Evolutionary conservation across 179 eudicot species (phyloP).

Genomic region (Nepenthes alata): DNA sequence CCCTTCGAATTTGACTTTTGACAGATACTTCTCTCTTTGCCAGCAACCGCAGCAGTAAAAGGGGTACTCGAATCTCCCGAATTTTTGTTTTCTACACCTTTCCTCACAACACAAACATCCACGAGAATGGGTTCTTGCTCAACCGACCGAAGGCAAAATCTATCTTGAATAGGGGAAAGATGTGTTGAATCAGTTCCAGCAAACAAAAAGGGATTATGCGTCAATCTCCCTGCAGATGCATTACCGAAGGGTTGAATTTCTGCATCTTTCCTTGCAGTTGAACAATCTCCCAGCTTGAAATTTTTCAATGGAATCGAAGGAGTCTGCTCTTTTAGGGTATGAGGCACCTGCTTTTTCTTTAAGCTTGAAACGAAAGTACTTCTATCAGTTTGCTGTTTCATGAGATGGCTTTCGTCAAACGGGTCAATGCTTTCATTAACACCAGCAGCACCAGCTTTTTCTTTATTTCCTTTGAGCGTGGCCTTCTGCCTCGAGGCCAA

Average conservation of each 20-base stretch:
- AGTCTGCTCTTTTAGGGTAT: conserved; percentile 9
- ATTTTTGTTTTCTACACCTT: conserved; percentile 6
- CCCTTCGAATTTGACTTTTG: conserved; percentile 8
- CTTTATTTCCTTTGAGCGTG: conserved; percentile 10
- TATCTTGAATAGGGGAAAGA: conserved; percentile 8
- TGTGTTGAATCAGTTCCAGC: conserved; percentile 4
- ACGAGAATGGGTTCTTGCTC: conserved; percentile 6
- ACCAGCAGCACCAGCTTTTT: conserved; percentile 3
- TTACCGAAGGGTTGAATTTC: conserved; percentile 5
- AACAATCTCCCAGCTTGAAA: conserved; percentile 6
- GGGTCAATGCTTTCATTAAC: too few species aligned
- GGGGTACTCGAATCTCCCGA: conserved; percentile 4
- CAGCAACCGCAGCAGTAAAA: conserved; percentile 4
- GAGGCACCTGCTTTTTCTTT: conserved; percentile 13
- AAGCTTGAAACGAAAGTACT: conserved; percentile 13
- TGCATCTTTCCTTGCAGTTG: conserved; percentile 1
- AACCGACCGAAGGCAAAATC: conserved; percentile 3
- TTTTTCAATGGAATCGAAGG: conserved; percentile 6
- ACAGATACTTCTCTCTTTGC: conserved; percentile 6
- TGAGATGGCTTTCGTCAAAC: conserved; percentile 4
- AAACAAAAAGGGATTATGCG: conserved; percentile 1
- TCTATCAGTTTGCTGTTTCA: conserved; percentile 10
- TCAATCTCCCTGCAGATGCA: conserved; percentile 6
- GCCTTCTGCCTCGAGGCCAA: conserved; percentile 6
- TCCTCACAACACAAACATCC: conserved; percentile 3